A percentile compares a stretch with the other conserved stretches of the same genome.
phyloP scores from a whole-genome alignment of 345 rosid species.

The Populus ilicifolia region DNA sequence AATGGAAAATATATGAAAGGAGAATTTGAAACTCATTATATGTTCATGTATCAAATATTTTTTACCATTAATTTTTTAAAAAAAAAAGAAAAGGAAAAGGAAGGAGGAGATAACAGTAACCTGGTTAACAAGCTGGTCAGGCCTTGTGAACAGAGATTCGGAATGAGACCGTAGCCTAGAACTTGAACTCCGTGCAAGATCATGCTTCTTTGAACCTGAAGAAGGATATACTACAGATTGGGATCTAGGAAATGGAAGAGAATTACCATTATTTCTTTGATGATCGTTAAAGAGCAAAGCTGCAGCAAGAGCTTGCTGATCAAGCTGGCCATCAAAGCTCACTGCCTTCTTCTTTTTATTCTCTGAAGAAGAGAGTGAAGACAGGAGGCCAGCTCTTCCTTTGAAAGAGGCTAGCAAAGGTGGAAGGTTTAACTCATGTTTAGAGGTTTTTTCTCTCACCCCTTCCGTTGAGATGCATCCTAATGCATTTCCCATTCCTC shows the following conservation, averaged over 20 bases:
- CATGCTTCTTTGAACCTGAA: slow-evolving; percentile 17
- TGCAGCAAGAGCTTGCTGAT: slow-evolving; percentile 32
- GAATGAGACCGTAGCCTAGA: slow-evolving; percentile 22
- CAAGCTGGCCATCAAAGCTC: not conserved
- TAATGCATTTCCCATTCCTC: slow-evolving; percentile 16
- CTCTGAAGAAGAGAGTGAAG: not conserved
- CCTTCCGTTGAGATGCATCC: not conserved
- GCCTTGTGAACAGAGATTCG: slow-evolving; percentile 2
- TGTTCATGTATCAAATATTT: too few relatives aligned
- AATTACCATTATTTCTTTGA: slow-evolving; percentile 13
- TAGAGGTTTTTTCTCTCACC: not conserved
- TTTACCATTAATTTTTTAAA: too few relatives aligned
- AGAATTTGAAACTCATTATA: too few relatives aligned
- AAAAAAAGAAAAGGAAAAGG: not conserved
- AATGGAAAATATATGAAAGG: too few relatives aligned
- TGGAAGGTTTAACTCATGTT: not conserved
- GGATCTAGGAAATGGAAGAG: slow-evolving; percentile 22
- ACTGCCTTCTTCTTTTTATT: too few relatives aligned
- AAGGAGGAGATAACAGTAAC: slow-evolving; percentile 7
- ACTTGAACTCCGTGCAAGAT: slow-evolving; percentile 30
- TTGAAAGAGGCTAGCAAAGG: not conserved
- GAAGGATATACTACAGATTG: slow-evolving; percentile 13
- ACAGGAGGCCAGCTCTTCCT: not conserved
- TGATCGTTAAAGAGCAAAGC: slow-evolving; percentile 28
- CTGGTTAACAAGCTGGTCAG: slow-evolving; percentile 26